Percentiles rank a stretch among this genome's conserved stretches.
Evolutionary conservation across 1,284 basidiomycete genomes (phyloP).

Genomic region (Tranzscheliella williamsii): DNA sequence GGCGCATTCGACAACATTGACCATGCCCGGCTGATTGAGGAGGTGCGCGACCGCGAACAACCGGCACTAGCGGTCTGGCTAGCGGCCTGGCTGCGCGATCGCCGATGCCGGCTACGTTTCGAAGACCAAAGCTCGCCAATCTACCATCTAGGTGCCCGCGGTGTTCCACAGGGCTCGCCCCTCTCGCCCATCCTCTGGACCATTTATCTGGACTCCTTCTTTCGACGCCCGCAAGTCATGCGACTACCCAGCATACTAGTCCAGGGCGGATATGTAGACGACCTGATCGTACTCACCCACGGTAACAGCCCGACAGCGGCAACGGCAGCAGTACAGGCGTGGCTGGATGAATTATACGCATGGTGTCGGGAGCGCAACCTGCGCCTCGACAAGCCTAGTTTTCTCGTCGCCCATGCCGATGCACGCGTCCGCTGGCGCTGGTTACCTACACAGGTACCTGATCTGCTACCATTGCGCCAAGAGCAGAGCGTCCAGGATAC

Average conservation of each 20-base stretch:
- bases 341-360: not conserved
- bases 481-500: too few relatives aligned
- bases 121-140: not conserved
- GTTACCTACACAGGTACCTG: too few relatives aligned
- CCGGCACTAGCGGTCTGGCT: not conserved
- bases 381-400: not conserved
- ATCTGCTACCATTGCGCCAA: too few relatives aligned
- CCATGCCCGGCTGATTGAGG: not conserved
- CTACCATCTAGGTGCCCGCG: not conserved
- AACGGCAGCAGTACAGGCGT: not conserved
- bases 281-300: not conserved
- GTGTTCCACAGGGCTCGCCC: not conserved
- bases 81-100: not conserved
- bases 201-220: constrained; percentile 1
- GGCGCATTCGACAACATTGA: constrained; percentile 1
- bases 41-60: not conserved
- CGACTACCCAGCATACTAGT: not conserved
- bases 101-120: not conserved
- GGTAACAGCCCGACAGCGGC: not conserved
- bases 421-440: not conserved
- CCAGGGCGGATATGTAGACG: constrained; percentile 1
- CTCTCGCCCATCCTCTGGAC: constrained; percentile 1
- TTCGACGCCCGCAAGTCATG: not conserved
- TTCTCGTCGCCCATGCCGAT: not conserved
- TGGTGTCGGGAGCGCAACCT: not conserved